phyloP scores from a whole-genome alignment of 176 grass and related monocot species.

The Bonia amplexicaulis region DNA sequence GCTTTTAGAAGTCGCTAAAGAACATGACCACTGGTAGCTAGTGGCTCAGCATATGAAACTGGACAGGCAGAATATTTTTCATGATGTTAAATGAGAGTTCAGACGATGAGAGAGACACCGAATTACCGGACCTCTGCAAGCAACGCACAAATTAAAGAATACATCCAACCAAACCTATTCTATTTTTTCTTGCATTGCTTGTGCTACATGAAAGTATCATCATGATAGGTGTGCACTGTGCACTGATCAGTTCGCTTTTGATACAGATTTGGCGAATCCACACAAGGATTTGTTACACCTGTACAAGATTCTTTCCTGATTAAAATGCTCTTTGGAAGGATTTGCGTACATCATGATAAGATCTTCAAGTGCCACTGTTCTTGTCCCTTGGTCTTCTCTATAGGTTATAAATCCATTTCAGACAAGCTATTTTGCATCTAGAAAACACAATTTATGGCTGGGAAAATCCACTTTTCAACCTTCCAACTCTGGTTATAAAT shows the following conservation, averaged over 20 bases:
- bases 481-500: too few species aligned
- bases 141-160: not conserved
- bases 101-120: not conserved
- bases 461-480: too few species aligned
- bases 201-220: not conserved
- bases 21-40: too few species aligned
- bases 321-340: slow-evolving; percentile 5
- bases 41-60: not conserved
- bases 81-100: not conserved
- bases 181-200: slow-evolving; percentile 3
- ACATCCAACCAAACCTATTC: not conserved
- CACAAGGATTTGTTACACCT: not conserved
- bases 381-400: not conserved
- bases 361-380: not conserved
- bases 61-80: not conserved
- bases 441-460: not conserved
- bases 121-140: not conserved
- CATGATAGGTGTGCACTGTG: not conserved
- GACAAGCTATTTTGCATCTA: slow-evolving; percentile 5
- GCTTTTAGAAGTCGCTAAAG: too few species aligned
- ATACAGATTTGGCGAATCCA: slow-evolving; percentile 31
- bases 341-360: slow-evolving; percentile 23
- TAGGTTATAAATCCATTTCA: slow-evolving; percentile 27
- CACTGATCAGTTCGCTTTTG: not conserved
- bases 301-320: slow-evolving; percentile 8